A percentile compares a stretch with the other conserved stretches of the same genome.
These are phyloP conservation scores for Telfairia occidentalis DNA, from an alignment of 331 rosid species.

Conservation along the genomic window DNA sequence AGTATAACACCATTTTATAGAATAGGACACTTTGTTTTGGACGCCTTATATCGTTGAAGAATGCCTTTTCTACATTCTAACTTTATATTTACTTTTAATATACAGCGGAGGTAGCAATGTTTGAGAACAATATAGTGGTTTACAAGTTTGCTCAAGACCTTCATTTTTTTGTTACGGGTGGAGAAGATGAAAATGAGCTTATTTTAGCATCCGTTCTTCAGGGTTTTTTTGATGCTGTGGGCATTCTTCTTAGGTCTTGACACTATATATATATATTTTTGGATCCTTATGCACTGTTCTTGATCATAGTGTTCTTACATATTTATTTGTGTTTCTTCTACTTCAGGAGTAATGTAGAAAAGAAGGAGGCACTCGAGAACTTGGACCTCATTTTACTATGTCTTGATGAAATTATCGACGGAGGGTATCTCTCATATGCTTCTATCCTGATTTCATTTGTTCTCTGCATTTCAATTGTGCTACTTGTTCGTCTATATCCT, in stretches of 20 bases:
- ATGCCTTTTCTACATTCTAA: not conserved
- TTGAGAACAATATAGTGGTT: constrained; percentile 69
- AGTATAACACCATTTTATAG: not conserved
- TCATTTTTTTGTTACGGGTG: constrained; percentile 90
- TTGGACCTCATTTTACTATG: constrained; percentile 92
- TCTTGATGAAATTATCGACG: constrained; percentile 89
- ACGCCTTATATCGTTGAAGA: not conserved
- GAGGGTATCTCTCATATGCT: constrained; percentile 53
- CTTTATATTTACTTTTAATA: not conserved
- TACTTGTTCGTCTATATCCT: not conserved
- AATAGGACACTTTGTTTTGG: not conserved
- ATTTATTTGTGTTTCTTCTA: constrained; percentile 12
- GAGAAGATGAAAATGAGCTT: constrained; percentile 86
- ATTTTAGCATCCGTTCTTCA: constrained; percentile 79
- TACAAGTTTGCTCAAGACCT: constrained; percentile 97
- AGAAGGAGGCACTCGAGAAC: constrained; percentile 96
- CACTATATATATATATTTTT: not conserved
- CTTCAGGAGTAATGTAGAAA: constrained; percentile 85
- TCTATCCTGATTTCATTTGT: not conserved
- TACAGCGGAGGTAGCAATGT: constrained; percentile 80
- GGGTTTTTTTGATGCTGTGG: constrained; percentile 87
- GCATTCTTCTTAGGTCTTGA: constrained; percentile 74
- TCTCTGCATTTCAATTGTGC: not conserved
- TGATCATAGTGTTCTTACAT: not conserved
- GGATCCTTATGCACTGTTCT: not conserved